Evolutionary conservation across 768 basidiomycete genomes (phyloP), one percentile per base, ranked within the genome.

Genomic region (Trametes elegans): DNA sequence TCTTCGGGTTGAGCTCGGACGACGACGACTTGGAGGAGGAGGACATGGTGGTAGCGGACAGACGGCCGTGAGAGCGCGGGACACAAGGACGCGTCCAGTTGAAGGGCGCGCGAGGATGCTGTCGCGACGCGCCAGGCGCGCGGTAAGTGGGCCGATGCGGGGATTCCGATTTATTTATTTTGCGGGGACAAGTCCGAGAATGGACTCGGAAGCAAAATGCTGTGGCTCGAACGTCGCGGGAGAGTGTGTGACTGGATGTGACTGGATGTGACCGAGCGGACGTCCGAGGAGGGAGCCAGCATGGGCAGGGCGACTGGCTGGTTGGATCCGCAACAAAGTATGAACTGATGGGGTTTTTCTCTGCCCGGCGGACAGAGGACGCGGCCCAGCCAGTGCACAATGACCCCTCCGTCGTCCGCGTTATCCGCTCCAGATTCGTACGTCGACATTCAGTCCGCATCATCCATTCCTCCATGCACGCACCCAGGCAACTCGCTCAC

Each of bases 1-100:
- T 88, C 47, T 77, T 78, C 0, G 90, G 90, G 61, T 90, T 90
- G 57, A 63, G 59, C 23, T 55, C 49, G 38, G 54, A 38, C 49
- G 48, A 26, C 36, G 58, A 49, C 21, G 48, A 28, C 29, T n/a
- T n/a, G n/a, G 62, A 46, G 36, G 55, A 35, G 21, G 62, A 53
- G 51, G 62, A 46, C 59, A 60, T 61, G 49, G 55, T 63, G 42
- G 58, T 53, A 26, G 42, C 42, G 11, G 52, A 38, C 24, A 49
- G 48, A 51, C 44, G 29, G 49, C 48, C 53, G 53, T 59, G 53
- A 54, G 52, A 59, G 48, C 47, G 58, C 58, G n/a, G n/a, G n/a
- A n/a, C n/a, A n/a, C n/a, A n/a, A n/a, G n/a, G n/a, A n/a, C n/a
- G n/a, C n/a, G n/a, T n/a, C n/a, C n/a, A n/a, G 41, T 42, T 41